Evolutionary conservation across 768 basidiomycete genomes (phyloP), one percentile per base, ranked within the genome.

Genomic region (Hortiboletus campestris): DNA sequence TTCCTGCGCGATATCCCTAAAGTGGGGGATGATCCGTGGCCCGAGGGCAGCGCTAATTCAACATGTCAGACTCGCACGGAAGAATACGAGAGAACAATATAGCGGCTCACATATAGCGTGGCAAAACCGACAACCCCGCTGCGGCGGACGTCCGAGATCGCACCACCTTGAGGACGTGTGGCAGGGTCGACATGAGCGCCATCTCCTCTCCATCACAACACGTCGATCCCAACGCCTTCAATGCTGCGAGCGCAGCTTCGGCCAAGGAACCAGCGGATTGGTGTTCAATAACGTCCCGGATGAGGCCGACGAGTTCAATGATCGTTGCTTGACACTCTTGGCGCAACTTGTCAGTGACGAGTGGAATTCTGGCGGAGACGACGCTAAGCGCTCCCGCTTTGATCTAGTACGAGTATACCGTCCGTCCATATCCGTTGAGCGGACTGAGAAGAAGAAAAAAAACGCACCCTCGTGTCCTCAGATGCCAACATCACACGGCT

Each of bases 21-120:
- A 87, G 71, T 84, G 80, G 6, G 96, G 93, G 47, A 99, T 93
- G 47, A 94, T 78, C 0, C 96, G 86, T 12, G 95, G 92, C 0
- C 91, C 93, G 20, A 98, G 80, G 44, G 86, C 84, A 19, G 77
- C 68, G 19, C 93, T 96, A 36, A 63, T 16, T 43, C 29, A 35
- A 34, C 42, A 19, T 13, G 7, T 69, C 46, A 62, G 60, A n/a
- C 35, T 11, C 40, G 20, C 6, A 11, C 0, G n/a, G 10, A n/a
- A n/a, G 9, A n/a, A n/a, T 36, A 17, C 22, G 16, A 45, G 13
- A 35, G 19, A 35, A 36, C 20, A 29, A 51, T 10, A 31, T 42
- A 34, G 44, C 3, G 35, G 44, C 52, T 78, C 81, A 93, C 88
- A 83, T 76, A 53, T 94, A 76, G 34, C 83, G 76, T 6, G 81